phyloP scores from a whole-genome alignment of 306 rosid species.

The Calophaca sinica region DNA sequence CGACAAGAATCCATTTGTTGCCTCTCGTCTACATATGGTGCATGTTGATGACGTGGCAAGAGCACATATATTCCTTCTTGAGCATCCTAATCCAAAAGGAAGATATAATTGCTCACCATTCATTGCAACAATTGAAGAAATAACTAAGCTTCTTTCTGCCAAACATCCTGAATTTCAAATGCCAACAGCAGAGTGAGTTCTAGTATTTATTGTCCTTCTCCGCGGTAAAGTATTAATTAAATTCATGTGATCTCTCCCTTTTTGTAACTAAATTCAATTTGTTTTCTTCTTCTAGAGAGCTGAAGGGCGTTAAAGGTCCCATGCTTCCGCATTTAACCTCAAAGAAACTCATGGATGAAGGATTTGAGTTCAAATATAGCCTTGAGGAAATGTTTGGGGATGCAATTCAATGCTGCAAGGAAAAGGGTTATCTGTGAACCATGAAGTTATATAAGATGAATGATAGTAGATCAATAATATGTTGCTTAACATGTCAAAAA shows the following conservation, averaged over 20 bases:
- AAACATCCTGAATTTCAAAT: conserved; percentile 55
- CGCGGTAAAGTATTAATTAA: too few species aligned
- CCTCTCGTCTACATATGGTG: conserved; percentile 46
- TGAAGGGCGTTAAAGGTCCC: conserved; percentile 37
- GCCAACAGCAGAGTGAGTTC: conserved; percentile 60
- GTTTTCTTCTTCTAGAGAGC: conserved; percentile 37
- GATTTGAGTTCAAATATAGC: conserved; percentile 57
- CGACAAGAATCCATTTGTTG: conserved; percentile 41
- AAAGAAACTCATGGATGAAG: conserved; percentile 60
- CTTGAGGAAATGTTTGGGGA: conserved; percentile 55
- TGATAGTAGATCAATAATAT: neutral
- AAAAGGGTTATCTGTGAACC: conserved; percentile 31
- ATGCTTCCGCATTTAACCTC: conserved; percentile 45
- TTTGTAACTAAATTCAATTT: neutral
- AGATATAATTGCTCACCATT: conserved; percentile 67
- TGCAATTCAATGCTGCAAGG: conserved; percentile 52
- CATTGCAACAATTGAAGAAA: conserved; percentile 34
- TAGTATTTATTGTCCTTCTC: neutral
- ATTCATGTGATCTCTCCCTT: too few species aligned
- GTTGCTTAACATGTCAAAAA: too few species aligned
- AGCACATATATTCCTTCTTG: conserved; percentile 62
- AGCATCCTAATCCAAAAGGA: conserved; percentile 58
- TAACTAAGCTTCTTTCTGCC: conserved; percentile 43
- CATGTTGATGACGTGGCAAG: conserved; percentile 65
- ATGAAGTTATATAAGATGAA: neutral